phyloP scores from a whole-genome alignment of 805 yeast species.

The Ogataea paraovalis region DNA sequence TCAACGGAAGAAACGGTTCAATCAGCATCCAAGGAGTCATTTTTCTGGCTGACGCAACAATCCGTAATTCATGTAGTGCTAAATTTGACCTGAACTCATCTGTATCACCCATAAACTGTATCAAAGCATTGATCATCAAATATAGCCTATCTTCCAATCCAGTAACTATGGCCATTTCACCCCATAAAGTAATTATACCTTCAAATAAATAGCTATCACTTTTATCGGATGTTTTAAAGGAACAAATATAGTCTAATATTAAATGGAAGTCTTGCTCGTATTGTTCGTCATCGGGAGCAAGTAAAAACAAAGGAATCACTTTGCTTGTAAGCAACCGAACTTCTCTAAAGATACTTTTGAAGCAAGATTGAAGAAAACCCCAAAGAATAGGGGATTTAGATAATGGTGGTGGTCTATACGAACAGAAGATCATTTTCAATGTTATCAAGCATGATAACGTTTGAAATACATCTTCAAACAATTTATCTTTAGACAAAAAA shows the following conservation, averaged over 20 bases:
- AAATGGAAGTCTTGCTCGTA: constrained; percentile 42
- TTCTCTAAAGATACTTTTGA: constrained; percentile 46
- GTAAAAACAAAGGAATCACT: constrained; percentile 50
- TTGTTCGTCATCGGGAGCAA: constrained; percentile 36
- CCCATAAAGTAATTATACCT: constrained; percentile 57
- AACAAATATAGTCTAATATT: constrained; percentile 40
- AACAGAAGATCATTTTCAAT: constrained; percentile 46
- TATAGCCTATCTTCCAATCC: constrained; percentile 63
- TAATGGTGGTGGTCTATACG: constrained; percentile 47
- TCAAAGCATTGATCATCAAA: constrained; percentile 57
- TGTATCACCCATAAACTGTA: constrained; percentile 60
- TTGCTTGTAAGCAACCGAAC: constrained; percentile 51
- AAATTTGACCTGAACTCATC: constrained; percentile 65
- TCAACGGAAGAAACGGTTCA: constrained; percentile 72
- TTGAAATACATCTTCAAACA: constrained; percentile 20
- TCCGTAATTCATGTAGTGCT: constrained; percentile 60
- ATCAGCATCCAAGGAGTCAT: constrained; percentile 75
- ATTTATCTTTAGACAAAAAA: constrained; percentile 21
- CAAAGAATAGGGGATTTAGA: constrained; percentile 30
- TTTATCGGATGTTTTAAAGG: constrained; percentile 35
- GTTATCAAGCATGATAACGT: constrained; percentile 43
- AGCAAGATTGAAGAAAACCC: constrained; percentile 37
- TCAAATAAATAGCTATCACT: constrained; percentile 44
- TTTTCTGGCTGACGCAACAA: constrained; percentile 51
- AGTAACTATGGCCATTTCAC: constrained; percentile 57